Base-by-base conservation (phyloP, 1,139 yeast genomes). In the Diutina scorzettiae region DNA sequence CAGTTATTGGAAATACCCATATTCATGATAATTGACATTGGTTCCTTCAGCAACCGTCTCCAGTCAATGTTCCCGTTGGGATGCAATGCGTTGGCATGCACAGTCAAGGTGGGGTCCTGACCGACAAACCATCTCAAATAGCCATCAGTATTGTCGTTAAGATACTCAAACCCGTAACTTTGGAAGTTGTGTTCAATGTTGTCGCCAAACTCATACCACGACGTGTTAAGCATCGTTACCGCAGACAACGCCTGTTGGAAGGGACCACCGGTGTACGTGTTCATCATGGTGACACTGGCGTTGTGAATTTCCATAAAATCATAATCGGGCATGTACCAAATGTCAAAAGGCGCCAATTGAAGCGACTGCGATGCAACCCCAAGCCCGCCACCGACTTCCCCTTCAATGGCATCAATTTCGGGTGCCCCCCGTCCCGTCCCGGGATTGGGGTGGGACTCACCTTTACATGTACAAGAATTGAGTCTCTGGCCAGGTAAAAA, bases 351-450 rank as follows among this genome's bases (percentile, higher is more conserved):
- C 2, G 95, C 95, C 49, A 82, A 62, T 63, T 85, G 95, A 47
- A 76, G 59, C 1, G 95, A 82, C 60, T 85, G 95, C 3, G 95
- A 81, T 1, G 80, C 93, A 21, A 78, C 71, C 49, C 89, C 91
- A 17, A 63, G 63, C 40, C 56, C 62, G 3, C 27, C 43, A 8
- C 49, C 44, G 5, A 73, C 71, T 46, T 81, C 80, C 44, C 82
- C 95, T 71, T 85, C 95, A 41, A 85, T 54, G 34, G 78, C 76
- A 73, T 85, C 95, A 51, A 85, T 81, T 69, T 85, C 95, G 1
- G 95, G 94, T 0, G 94, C 93, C 41, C 95, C 94, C 56, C 95
- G 73, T 20, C 95, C 95, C 2, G 60, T 60, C 33, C 95, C 95
- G 4, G 66, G 71, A 52, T 78, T 83, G 30, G 95, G 95, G 56